Base-by-base conservation (phyloP, 139 green algal species). In the Tetradesmus lagerheimii region DNA sequence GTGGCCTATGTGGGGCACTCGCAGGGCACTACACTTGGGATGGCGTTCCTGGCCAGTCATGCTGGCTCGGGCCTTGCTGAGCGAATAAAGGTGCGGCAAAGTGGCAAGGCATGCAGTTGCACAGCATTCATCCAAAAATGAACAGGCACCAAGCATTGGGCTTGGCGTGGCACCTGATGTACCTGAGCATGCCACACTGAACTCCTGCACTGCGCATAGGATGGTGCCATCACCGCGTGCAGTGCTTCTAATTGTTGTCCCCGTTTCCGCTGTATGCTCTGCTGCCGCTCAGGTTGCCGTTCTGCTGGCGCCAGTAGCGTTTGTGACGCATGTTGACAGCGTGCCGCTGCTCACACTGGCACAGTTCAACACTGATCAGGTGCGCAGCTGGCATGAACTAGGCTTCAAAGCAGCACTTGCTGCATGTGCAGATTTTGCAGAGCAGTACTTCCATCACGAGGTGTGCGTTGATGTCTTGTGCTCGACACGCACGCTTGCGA, bases 291-390 rank as follows among this genome's bases (percentile, higher is more conserved):
- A 91, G 78, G 64, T 88, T 43, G 90, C 88, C 9, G 90, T 92
- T 38, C 80, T 95, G 67, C 64, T 95, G 80, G 94, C 93, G 23
- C 94, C 94, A 0, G 94, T 95, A 64, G 94, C 92, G 6, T 85
- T 92, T 76, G 90, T 88, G 2, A 92, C 86, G 9, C 92, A 95
- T 89, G 87, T 94, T 38, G 78, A 64, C 29, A 92, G 83, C 38
- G 34, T 92, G 47, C 92, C 93, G 9, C 80, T 95, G 38, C 47
- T 87, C 27, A 80, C 91, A 8, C 75, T 94, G 83, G 84, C 91
- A 50, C 43, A 77, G 31, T 47, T 93, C 14, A 67, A 88, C 84
- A 93, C 88, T 11, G 91, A 92, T 34, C 27, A 71, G 82, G 90
- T 92, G 89, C 25, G 82, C 11, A 31, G 62, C 41, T 53, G 35